Base-by-base conservation (phyloP, 2,329 filamentous ascomycete species). In the Xylaria sp. region DNA sequence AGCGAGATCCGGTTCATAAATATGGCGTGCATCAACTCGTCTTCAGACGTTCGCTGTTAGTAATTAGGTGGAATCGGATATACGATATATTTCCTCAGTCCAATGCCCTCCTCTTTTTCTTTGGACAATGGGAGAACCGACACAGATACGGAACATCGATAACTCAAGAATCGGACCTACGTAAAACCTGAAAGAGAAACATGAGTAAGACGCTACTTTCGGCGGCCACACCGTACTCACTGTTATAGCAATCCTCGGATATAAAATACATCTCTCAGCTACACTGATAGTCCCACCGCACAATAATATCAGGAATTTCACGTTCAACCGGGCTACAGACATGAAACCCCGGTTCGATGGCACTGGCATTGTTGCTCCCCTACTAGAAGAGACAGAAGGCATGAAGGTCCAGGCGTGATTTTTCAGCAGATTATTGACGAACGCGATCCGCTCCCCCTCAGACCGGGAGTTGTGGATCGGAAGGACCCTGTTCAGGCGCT, bases 1-100 rank as follows among this genome's bases (percentile, higher is more conserved):
- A 1, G 3, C 0, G 15, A 3, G 13, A 60, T 4, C 20, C 58
- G 40, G 11, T 6, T 26, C 4, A 6, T 33, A 7, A 15, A 23
- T 4, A 60, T 48, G 6, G 40, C 42, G 36, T 65, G 62, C 54
- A 59, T 59, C 4, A 65, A 13, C 17, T 65, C 62, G 10, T 65
- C 62, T 65, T 42, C 15, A 33, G 20, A 20, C 33, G 13, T 28
- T 17, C 7, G n/a, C 26, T 23, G 31, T 64, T 58, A 64, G 61
- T 23, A 38, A 20, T 1, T n/a, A 2, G 23, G 15, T 31, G 2
- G 26, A 28, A 51, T 13, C 23, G 23, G 11, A 23, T 13, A 38
- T 38, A 10, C 11, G 36, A 38, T 13, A 38, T 38, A 11, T 38
- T 38, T 38, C 13, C 11, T 38, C 10, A 38, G 11, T 11, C 36